Conservation (phyloP, 2,329 filamentous ascomycete genomes). For the Fusarium stilboides region DNA sequence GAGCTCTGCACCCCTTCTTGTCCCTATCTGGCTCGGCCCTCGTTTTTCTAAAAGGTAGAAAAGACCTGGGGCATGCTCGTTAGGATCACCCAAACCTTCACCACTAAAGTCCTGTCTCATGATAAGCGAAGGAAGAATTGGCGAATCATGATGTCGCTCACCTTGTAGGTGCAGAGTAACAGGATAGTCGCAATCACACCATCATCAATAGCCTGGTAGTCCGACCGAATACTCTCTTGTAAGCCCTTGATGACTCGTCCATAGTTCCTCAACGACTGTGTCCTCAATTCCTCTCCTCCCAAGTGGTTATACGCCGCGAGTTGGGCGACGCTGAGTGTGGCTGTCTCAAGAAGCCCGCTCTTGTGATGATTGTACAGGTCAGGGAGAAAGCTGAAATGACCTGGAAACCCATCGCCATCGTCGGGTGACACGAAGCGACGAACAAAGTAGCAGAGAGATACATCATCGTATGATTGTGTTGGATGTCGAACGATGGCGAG, state of each 20-base stretch:
- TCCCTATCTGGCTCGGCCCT: slow-evolving; percentile 52
- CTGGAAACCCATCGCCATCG: slow-evolving; percentile 51
- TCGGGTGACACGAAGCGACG: slow-evolving; percentile 53
- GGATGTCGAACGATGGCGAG: slow-evolving; percentile 29
- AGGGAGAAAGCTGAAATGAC: slow-evolving; percentile 54
- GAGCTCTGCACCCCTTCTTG: slow-evolving; percentile 51
- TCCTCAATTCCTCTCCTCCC: slow-evolving; percentile 48
- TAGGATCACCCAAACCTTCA: slow-evolving; percentile 48
- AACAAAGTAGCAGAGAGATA: slow-evolving; percentile 55
- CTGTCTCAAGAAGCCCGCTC: slow-evolving; percentile 50
- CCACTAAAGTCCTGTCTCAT: slow-evolving; percentile 52
- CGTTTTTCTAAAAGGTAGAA: slow-evolving; percentile 54
- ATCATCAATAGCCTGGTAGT: slow-evolving; percentile 49
- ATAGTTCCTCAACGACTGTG: slow-evolving; percentile 51
- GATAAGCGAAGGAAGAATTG: not conserved
- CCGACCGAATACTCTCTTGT: slow-evolving; percentile 48
- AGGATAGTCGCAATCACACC: slow-evolving; percentile 52
- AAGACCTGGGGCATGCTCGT: slow-evolving; percentile 53
- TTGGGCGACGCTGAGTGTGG: slow-evolving; percentile 54
- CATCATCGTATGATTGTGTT: slow-evolving; percentile 44
- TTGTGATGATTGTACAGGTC: slow-evolving; percentile 48
- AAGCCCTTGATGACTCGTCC: slow-evolving; percentile 50
- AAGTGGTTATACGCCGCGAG: slow-evolving; percentile 55
- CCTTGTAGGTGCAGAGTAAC: slow-evolving; percentile 52
- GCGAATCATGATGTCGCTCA: not conserved